Evolutionary conservation across 768 basidiomycete species (phyloP).

Genomic region (Auriscalpium microsporum): DNA sequence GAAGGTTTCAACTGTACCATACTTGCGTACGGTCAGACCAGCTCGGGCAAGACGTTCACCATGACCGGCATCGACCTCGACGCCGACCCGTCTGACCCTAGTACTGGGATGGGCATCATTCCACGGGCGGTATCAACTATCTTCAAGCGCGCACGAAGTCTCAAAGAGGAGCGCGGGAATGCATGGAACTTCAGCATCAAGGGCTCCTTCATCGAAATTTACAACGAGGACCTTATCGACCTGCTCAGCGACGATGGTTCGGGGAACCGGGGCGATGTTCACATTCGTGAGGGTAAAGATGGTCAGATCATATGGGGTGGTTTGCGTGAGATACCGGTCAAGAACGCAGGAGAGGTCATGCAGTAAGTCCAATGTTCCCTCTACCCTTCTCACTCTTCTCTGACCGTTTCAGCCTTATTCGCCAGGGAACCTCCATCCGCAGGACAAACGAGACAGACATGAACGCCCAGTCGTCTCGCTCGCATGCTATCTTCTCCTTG

Average conservation of each 20-base stretch:
- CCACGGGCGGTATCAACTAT: constrained; percentile 88
- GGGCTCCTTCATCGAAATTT: constrained; percentile 94
- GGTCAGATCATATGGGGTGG: constrained; percentile 98
- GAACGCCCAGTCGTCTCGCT: constrained; percentile 97
- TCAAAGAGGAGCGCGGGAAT: constrained; percentile 66
- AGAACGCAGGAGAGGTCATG: constrained; percentile 85
- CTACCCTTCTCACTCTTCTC: constrained; percentile 1
- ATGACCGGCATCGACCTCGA: constrained; percentile 96
- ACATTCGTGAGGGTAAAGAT: constrained; percentile 95
- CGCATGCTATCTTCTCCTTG: constrained; percentile 97
- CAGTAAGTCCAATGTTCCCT: constrained; percentile 42
- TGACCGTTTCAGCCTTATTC: constrained; percentile 54
- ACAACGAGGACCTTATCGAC: constrained; percentile 98
- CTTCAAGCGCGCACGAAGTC: constrained; percentile 67
- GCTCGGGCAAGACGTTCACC: constrained; percentile 93
- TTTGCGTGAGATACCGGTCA: constrained; percentile 85
- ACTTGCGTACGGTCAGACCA: constrained; percentile 96
- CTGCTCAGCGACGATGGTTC: constrained; percentile 71
- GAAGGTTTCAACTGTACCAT: constrained; percentile 98
- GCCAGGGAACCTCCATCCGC: constrained; percentile 82
- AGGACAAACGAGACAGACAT: constrained; percentile 97
- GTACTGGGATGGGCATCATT: constrained; percentile 88
- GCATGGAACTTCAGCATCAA: constrained; percentile 76
- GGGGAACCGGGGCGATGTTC: constrained; percentile 73
- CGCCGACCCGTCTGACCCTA: constrained; percentile 72